Conservation (phyloP, 805 yeast genomes). For the Lipomyces sp. region DNA sequence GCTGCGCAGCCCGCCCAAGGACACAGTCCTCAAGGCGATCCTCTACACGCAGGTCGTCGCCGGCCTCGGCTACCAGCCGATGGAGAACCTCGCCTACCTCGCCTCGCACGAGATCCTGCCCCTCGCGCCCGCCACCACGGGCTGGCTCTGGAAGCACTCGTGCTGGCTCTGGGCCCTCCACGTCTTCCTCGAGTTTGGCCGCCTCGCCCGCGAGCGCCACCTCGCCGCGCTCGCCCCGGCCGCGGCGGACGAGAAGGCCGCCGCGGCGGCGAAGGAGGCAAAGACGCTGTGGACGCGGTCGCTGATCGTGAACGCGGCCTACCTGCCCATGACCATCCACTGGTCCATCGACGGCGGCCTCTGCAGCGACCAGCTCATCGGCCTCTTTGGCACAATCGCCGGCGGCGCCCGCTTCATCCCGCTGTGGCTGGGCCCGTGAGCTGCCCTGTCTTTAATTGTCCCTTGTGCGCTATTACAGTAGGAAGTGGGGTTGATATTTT, state of each 20-base stretch:
- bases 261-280: not conserved
- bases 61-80: conserved; percentile 40
- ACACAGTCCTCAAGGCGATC: conserved; percentile 33
- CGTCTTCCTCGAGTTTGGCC: conserved; percentile 38
- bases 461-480: too few relatives aligned
- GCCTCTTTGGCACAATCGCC: conserved; percentile 41
- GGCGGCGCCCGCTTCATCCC: conserved; percentile 31
- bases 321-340: conserved; percentile 44
- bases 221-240: not conserved
- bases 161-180: conserved; percentile 43
- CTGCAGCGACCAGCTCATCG: conserved; percentile 37
- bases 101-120: conserved; percentile 39
- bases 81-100: conserved; percentile 44
- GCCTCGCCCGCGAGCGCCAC: conserved; percentile 24
- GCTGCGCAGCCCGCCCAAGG: conserved; percentile 35
- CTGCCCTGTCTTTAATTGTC: not conserved
- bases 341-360: conserved; percentile 43
- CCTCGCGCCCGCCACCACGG: conserved; percentile 32
- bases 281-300: conserved; percentile 27
- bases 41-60: conserved; percentile 40
- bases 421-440: conserved; percentile 18
- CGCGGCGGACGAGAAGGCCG: not conserved
- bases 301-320: conserved; percentile 40
- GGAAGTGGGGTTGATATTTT: not conserved
- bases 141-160: conserved; percentile 39